Evolutionary conservation across 2,329 filamentous ascomycete genomes (phyloP), one percentile per base, ranked within the genome.

Genomic region (Tolypocladium tropicale): DNA sequence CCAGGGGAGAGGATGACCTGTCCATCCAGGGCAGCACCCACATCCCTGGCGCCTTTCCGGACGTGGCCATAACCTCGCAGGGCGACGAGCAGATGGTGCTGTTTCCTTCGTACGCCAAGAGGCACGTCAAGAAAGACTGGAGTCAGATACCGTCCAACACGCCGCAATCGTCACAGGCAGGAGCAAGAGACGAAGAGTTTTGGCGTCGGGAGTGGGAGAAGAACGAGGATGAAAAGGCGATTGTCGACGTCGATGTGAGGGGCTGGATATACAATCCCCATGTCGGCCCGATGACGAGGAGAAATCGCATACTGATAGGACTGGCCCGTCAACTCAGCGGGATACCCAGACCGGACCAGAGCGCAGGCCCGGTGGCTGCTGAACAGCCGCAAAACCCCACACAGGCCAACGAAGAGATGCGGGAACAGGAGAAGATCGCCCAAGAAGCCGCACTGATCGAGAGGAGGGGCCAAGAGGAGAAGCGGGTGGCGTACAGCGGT

Each of bases 191-290:
- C 60, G 80, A 84, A 49, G 85, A 90, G 41, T 92, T 88, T 68
- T 93, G 88, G 86, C 82, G 80, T 46, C 76, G 83, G 55, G 84
- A 93, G 65, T 95, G 89, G 88, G 84, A 92, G 56, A 81, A 81
- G 58, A 81, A 86, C 54, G 88, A 95, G 68, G 86, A 93, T 58
- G 85, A 91, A 64, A 88, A 88, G 68, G 90, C 92, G 0, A 77
- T 96, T 4, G 89, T 96, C 1, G 93, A 97, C 67, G 90, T 97
- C 6, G 93, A 99, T 68, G 90, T 99, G 28, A 82, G 93, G 62
- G 94, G 94, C 16, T 99, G 95, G 94, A 82, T 97, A 53, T 99
- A 96, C 70, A 84, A 85, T 41, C 93, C 93, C 21, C 89, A 93
- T 65, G 81, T 80, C 61, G 91, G 90, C 0, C 91, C 90, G 4